These are phyloP conservation scores for Eremomyces bilateralis DNA, from an alignment of 495 filamentous ascomycete species.

Conservation along the genomic window DNA sequence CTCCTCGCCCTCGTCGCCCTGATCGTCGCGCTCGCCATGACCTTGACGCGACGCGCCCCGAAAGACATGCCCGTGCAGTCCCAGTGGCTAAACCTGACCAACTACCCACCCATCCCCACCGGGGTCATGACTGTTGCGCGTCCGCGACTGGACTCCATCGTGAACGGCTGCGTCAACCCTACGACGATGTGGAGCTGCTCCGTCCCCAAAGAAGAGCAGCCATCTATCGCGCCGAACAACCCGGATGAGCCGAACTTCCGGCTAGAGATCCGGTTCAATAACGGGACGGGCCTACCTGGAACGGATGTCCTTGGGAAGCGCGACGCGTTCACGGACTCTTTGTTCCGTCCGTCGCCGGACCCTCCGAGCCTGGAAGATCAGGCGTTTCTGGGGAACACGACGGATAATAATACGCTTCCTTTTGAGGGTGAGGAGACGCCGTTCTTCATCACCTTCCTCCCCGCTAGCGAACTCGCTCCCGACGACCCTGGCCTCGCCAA, in stretches of 20 bases:
- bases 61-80: not conserved
- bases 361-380: conserved; percentile 48
- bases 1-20: conserved; percentile 11
- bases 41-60: conserved; percentile 5
- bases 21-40: conserved; percentile 7
- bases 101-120: conserved; percentile 67
- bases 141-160: conserved; percentile 32
- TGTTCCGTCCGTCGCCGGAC: conserved; percentile 35
- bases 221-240: conserved; percentile 32
- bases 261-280: conserved; percentile 58
- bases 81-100: conserved; percentile 63
- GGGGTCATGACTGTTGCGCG: conserved; percentile 56
- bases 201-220: conserved; percentile 52
- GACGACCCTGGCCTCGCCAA: not conserved
- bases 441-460: conserved; percentile 35
- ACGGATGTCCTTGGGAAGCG: conserved; percentile 13
- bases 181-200: conserved; percentile 63
- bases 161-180: conserved; percentile 44
- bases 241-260: conserved; percentile 54
- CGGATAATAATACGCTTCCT: conserved; percentile 37
- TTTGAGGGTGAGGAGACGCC: conserved; percentile 47
- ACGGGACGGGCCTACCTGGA: conserved; percentile 32
- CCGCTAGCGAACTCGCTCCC: not conserved
- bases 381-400: conserved; percentile 62
- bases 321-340: conserved; percentile 7